Conservation (phyloP, 257 asterid genomes). For the Capsicum chinense region DNA sequence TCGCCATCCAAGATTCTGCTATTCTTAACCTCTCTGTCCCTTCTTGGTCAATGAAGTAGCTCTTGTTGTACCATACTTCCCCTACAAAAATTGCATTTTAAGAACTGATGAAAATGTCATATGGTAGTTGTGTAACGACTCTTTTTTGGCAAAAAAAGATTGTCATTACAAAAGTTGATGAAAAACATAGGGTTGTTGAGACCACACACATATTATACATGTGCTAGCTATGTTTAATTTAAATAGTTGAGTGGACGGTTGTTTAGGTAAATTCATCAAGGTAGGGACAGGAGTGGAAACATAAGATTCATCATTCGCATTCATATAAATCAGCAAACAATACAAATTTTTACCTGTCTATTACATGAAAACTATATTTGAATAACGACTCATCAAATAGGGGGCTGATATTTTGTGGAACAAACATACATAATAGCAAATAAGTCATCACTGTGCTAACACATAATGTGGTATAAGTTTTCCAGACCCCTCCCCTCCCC, state of each 20-base stretch:
- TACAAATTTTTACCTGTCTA: background rate
- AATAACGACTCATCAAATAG: conserved; percentile 3
- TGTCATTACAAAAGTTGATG: conserved; percentile 48
- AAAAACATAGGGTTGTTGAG: conserved; percentile 37
- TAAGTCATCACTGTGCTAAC: background rate
- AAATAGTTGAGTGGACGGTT: too few species aligned
- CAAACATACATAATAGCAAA: background rate
- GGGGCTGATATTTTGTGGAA: background rate
- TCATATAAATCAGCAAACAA: background rate
- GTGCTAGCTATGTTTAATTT: too few species aligned
- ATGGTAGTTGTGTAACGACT: conserved; percentile 58
- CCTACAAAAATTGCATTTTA: conserved; percentile 52
- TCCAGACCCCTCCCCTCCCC: too few species aligned
- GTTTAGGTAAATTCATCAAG: too few species aligned
- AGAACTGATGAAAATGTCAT: conserved; percentile 50
- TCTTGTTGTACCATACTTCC: conserved; percentile 65
- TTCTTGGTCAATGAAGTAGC: conserved; percentile 59
- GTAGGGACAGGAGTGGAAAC: too few species aligned
- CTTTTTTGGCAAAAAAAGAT: conserved; percentile 38
- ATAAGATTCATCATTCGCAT: too few species aligned
- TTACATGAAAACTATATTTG: background rate
- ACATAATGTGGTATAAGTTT: background rate
- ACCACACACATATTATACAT: background rate
- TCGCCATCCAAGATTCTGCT: conserved; percentile 74
- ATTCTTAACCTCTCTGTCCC: conserved; percentile 58